Base-by-base conservation (phyloP, 2,329 filamentous ascomycete genomes). In the Pseudogymnoascus sp. region DNA sequence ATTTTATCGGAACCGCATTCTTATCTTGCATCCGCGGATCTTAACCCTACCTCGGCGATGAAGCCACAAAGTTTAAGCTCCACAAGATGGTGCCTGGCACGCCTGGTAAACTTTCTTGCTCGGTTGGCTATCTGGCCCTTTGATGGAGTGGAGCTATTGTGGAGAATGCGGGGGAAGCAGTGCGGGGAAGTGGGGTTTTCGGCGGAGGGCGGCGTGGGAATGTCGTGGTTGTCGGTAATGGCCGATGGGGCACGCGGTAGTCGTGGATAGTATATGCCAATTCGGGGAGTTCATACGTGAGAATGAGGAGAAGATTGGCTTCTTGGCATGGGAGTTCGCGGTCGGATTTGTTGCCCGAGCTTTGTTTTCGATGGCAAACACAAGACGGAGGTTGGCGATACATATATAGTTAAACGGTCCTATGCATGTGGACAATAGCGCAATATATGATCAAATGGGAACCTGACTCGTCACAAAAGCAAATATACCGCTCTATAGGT, bases 151-250 rank as follows among this genome's bases (percentile, higher is more conserved):
- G 15, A 8, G 8, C 15, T 21, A 33, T 55, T 44, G 48, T 55
- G 48, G 48, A 21, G 48, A 55, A 55, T 55, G 48, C 48, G 48
- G 48, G 38, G 48, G 44, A 51, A 10, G n/a, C n/a, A n/a, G 29
- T 55, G 48, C 29, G 48, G 48, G 48, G 48, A 55, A 55, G 29
- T 55, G 48, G 48, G 48, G 48, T 33, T 55, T 17, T 31, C 8
- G 48, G n/a, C 48, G 48, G 31, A 55, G 48, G n/a, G 17, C 29
- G 29, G 48, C 27, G 41, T 25, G 5, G 44, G 44, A 4, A 9
- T 17, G 35, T 36, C 13, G 12, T 36, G 35, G 35, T 1, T 6
- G 27, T 55, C 44, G 44, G 44, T 55, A 55, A 33, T 55, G 44
- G 44, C 44, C 44, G 44, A 55, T 55, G 29, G 48, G 9, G 3